Evolutionary conservation across 331 rosid species (phyloP), one percentile per base, ranked within the genome.

Genomic region (Malus hybrid): DNA sequence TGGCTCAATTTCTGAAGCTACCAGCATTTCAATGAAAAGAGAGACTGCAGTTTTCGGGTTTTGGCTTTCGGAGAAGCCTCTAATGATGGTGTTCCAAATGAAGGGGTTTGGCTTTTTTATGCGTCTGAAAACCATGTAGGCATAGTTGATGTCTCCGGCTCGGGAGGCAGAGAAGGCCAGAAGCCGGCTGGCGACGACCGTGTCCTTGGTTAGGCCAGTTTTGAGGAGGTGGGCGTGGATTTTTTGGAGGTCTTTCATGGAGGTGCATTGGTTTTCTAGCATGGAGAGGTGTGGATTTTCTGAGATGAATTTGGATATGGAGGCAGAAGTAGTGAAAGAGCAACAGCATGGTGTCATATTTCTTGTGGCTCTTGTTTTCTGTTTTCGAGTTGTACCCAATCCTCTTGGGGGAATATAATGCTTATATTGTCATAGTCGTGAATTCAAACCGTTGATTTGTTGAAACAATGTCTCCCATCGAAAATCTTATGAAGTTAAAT

Each of bases 31-130:
- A 82, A 86, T 64, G 83, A 92, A 92, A 64, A 92, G 90, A 78
- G 80, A 86, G 18, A 91, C 22, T 5, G 93, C 93, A 29, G 27
- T 54, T 18, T 86, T 79, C 29, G 97, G 96, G 57, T 80, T 79
- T 64, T 90, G 84, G 85, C 96, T 90, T 42, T 85, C 69, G 39
- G 91, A 85, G 83, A 88, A 89, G 72, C 83, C 87, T 83, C 93
- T 83, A 8, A 91, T 88, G 73, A 89, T 80, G 20, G 92, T 90
- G 82, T 90, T 94, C 97, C 99, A 90, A 60, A 89, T 76, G 81
- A 87, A 90, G 5, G 65, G 90, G 73, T 84, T 94, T 59, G 92
- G 96, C 24, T 52, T 75, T 16, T 79, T 86, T 57, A 88, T 88
- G 4, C 52, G 79, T 33, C 80, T 19, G 76, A 94, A 94, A 20